These are phyloP conservation scores for Pterulicium gracile DNA, from an alignment of 1,284 basidiomycete species.

Conservation along the genomic window DNA sequence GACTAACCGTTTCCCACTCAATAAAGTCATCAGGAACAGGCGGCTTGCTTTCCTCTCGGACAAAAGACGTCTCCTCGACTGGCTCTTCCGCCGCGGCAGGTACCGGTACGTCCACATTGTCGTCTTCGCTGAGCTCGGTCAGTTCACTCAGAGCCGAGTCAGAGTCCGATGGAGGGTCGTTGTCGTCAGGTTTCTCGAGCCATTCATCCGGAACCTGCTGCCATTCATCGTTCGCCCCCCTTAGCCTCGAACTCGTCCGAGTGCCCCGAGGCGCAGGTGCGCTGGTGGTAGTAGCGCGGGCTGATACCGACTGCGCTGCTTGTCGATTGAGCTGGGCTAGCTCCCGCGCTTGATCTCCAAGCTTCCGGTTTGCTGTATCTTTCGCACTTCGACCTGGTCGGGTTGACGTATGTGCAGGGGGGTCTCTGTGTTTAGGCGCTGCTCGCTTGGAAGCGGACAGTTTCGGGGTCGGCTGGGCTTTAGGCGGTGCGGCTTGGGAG, in stretches of 20 bases:
- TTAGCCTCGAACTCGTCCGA: constrained; percentile 53
- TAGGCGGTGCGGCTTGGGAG: constrained; percentile 13
- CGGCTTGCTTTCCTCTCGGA: constrained; percentile 7
- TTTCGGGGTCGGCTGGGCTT: constrained; percentile 8
- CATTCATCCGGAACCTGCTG: constrained; percentile 71
- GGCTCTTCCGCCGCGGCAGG: constrained; percentile 12
- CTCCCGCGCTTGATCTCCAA: constrained; percentile 59
- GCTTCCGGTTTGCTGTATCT: constrained; percentile 53
- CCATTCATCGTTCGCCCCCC: constrained; percentile 65
- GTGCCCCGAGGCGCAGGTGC: constrained; percentile 38
- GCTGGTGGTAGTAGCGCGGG: constrained; percentile 7
- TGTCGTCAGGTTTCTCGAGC: constrained; percentile 28
- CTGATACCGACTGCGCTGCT: constrained; percentile 11
- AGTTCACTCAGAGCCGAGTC: constrained; percentile 51
- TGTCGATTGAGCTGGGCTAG: constrained; percentile 51
- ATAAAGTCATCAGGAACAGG: constrained; percentile 42
- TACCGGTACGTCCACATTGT: constrained; percentile 9
- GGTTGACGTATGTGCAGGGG: constrained; percentile 16
- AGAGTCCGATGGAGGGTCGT: constrained; percentile 39
- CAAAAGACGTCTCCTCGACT: constrained; percentile 13
- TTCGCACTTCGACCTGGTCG: constrained; percentile 52
- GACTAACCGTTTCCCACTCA: constrained; percentile 76
- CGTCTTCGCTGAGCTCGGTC: constrained; percentile 51
- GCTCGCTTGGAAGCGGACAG: constrained; percentile 4
- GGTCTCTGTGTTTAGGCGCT: constrained; percentile 14